Percentiles rank a stretch among this genome's conserved stretches.
These are phyloP conservation scores for Aspergillus wentii DNA, from an alignment of 495 filamentous ascomycete genomes.

Conservation along the genomic window DNA sequence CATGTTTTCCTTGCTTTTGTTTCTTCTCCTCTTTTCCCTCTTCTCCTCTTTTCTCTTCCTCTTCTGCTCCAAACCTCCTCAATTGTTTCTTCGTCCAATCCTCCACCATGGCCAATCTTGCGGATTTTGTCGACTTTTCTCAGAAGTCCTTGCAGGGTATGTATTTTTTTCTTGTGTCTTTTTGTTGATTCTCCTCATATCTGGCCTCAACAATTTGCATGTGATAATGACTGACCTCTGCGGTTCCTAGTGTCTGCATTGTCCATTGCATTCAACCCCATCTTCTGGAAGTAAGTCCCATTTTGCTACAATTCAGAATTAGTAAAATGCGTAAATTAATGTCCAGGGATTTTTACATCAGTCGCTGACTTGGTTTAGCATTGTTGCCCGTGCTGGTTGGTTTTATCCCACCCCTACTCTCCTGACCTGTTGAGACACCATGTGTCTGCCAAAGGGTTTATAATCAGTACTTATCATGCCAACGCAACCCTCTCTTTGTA, in stretches of 20 bases:
- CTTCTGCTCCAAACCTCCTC: too few relatives aligned
- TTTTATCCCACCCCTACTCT: constrained; percentile 4
- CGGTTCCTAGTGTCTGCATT: constrained; percentile 36
- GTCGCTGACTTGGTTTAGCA: constrained; percentile 23
- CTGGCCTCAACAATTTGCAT: constrained; percentile 15
- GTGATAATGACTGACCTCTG: constrained; percentile 26
- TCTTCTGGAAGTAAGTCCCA: constrained; percentile 52
- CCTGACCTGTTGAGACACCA: constrained; percentile 1
- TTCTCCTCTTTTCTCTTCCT: constrained; percentile 5
- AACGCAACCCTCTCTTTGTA: constrained; percentile 26
- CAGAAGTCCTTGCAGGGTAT: constrained; percentile 41
- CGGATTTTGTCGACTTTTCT: constrained; percentile 42
- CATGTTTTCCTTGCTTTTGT: constrained; percentile 2
- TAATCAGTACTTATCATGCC: constrained; percentile 7
- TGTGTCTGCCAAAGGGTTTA: neutral
- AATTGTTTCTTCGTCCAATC: neutral
- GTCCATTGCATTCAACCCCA: constrained; percentile 50
- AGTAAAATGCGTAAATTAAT: too few relatives aligned
- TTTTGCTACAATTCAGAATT: too few relatives aligned
- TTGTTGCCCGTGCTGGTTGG: constrained; percentile 44
- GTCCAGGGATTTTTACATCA: too few relatives aligned
- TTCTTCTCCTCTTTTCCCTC: constrained; percentile 2
- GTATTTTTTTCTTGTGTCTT: constrained; percentile 1
- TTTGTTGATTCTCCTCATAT: constrained; percentile 3
- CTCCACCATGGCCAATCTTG: constrained; percentile 30